Evolutionary conservation across 2,329 filamentous ascomycete species (phyloP).

Genomic region (Botryotinia globosa): DNA sequence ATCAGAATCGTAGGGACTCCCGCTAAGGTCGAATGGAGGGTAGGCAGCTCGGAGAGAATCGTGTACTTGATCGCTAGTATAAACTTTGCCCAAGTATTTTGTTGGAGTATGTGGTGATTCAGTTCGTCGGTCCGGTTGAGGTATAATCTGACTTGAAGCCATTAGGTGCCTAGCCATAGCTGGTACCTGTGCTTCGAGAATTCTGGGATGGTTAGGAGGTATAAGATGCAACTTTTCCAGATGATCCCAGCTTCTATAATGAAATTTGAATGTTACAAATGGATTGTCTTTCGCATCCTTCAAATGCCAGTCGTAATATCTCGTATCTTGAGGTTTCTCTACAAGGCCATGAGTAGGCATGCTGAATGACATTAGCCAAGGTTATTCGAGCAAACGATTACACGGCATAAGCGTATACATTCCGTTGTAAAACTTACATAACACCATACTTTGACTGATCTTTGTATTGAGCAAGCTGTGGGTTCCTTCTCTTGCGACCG

Average conservation of each 20-base stretch:
- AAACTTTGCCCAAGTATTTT: conserved; percentile 18
- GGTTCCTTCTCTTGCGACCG: conserved; percentile 45
- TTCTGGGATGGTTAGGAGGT: conserved; percentile 26
- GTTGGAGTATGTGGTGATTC: conserved; percentile 8
- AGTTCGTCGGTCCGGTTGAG: not conserved
- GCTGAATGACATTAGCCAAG: conserved; percentile 38
- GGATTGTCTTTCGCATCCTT: conserved; percentile 51
- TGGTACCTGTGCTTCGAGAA: conserved; percentile 4
- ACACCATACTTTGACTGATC: conserved; percentile 52
- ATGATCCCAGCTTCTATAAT: conserved; percentile 54
- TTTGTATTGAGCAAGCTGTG: conserved; percentile 45
- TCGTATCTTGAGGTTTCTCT: conserved; percentile 49
- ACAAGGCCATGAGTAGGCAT: conserved; percentile 53
- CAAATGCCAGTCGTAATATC: conserved; percentile 53
- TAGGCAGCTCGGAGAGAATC: conserved; percentile 11
- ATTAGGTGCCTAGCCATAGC: conserved; percentile 13
- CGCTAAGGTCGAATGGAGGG: not conserved
- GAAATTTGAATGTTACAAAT: conserved; percentile 53
- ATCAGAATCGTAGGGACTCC: not conserved
- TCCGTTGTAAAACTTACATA: conserved; percentile 43
- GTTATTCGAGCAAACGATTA: not conserved
- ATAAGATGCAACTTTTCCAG: conserved; percentile 50
- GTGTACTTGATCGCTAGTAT: conserved; percentile 20
- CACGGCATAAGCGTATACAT: not conserved
- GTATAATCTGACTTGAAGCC: not conserved